These are phyloP conservation scores for Globisporangium emineosum DNA, from an alignment of 352 stramenopile species.

Conservation along the genomic window DNA sequence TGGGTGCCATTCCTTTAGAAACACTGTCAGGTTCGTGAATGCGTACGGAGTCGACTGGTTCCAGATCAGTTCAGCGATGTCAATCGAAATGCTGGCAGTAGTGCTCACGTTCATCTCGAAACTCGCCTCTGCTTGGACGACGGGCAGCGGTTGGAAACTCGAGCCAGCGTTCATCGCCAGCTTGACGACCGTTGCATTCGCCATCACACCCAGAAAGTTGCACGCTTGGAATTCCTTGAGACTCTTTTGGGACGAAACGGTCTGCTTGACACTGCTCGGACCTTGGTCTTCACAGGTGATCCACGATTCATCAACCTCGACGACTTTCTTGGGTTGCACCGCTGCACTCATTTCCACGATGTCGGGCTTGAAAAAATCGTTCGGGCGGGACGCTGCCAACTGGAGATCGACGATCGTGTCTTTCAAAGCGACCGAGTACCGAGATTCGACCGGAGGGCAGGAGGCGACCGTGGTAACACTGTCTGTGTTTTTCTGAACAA, in stretches of 20 bases:
- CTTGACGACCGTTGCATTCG: constrained; percentile 9
- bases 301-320: constrained; percentile 39
- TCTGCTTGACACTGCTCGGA: constrained; percentile 26
- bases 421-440: constrained; percentile 30
- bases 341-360: constrained; percentile 41
- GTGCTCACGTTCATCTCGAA: constrained; percentile 57
- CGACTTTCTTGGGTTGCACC: constrained; percentile 34
- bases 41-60: constrained; percentile 25
- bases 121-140: constrained; percentile 29
- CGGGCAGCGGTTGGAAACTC: constrained; percentile 16
- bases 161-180: constrained; percentile 4
- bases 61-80: constrained; percentile 36
- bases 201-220: constrained; percentile 47
- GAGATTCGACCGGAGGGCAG: constrained; percentile 21
- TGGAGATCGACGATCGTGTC: constrained; percentile 39
- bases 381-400: constrained; percentile 37
- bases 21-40: constrained; percentile 34
- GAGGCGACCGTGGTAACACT: constrained; percentile 18
- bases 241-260: constrained; percentile 25
- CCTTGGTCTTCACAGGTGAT: constrained; percentile 28
- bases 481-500: constrained; percentile 18
- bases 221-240: constrained; percentile 40
- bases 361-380: constrained; percentile 42
- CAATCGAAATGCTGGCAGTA: constrained; percentile 29
- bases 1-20: constrained; percentile 49